Evolutionary conservation across 352 stramenopile genomes (phyloP).

Genomic region (Phytopythium aichiense): DNA sequence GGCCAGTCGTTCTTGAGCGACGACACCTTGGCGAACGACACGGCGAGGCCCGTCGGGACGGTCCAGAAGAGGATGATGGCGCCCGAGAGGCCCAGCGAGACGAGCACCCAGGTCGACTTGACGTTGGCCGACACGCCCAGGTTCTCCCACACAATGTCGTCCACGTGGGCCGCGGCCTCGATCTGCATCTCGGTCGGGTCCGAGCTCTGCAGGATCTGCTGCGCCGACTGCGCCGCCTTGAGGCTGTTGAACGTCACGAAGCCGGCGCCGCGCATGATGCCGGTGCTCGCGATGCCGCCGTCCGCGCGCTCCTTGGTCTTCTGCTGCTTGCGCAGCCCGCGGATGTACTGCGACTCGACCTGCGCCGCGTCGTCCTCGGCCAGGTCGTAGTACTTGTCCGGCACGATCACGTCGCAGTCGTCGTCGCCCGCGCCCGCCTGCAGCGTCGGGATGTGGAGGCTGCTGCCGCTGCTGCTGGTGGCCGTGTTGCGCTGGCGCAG

Average conservation of each 20-base stretch:
- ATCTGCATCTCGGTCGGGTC: constrained; percentile 71
- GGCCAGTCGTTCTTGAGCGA: constrained; percentile 45
- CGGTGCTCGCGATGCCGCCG: constrained; percentile 22
- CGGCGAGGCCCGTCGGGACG: constrained; percentile 71
- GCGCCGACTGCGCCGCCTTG: constrained; percentile 64
- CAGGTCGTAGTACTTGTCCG: constrained; percentile 4
- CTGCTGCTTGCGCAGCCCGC: constrained; percentile 34
- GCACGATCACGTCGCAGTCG: constrained; percentile 3
- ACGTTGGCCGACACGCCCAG: constrained; percentile 71
- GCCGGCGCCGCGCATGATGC: constrained; percentile 67
- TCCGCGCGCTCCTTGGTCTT: constrained; percentile 11
- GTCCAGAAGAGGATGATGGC: constrained; percentile 85
- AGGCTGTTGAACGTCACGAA: constrained; percentile 84
- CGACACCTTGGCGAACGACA: constrained; percentile 69
- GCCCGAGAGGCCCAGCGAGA: constrained; percentile 51
- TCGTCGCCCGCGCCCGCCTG: constrained; percentile 14
- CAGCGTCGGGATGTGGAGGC: constrained; percentile 15
- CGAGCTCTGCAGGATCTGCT: constrained; percentile 74
- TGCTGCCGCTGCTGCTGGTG: constrained; percentile 4
- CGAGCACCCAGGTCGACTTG: constrained; percentile 65
- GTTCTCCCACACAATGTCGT: constrained; percentile 79
- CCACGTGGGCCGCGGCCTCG: constrained; percentile 53
- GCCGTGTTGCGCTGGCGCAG: constrained; percentile 1
- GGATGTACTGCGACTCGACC: constrained; percentile 62
- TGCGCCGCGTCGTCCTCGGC: constrained; percentile 11